These are phyloP conservation scores for Myxozyma neotropica DNA, from an alignment of 805 yeast genomes.

Conservation along the genomic window DNA sequence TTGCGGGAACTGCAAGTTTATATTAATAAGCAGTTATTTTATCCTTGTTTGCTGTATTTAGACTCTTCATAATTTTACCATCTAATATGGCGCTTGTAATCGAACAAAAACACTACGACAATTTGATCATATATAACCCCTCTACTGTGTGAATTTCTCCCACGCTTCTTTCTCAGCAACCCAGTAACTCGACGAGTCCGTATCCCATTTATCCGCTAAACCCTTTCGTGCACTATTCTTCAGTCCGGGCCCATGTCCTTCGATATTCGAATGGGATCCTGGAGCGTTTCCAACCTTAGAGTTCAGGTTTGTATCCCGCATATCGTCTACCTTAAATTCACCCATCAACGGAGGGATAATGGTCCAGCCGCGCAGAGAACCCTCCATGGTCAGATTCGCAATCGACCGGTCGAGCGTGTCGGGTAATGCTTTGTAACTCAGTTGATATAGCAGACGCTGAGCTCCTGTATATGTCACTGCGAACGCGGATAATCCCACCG, in stretches of 20 bases:
- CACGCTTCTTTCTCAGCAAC: not conserved
- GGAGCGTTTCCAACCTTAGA: not conserved
- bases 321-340: conserved; percentile 12
- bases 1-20: not conserved
- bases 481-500: conserved; percentile 12
- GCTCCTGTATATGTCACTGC: conserved; percentile 21
- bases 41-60: too few species aligned
- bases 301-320: conserved; percentile 11
- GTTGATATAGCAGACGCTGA: conserved; percentile 12
- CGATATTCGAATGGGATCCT: not conserved
- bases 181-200: not conserved
- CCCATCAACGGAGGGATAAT: conserved; percentile 15
- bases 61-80: too few species aligned
- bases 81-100: too few species aligned
- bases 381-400: not conserved
- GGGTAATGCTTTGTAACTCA: conserved; percentile 10
- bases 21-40: too few species aligned
- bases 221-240: not conserved
- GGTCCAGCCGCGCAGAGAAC: conserved; percentile 14
- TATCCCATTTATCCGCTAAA: not conserved
- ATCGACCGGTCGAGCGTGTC: conserved; percentile 19
- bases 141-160: not conserved
- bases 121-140: too few species aligned
- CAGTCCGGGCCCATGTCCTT: conserved; percentile 6
- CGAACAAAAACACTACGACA: too few species aligned